A percentile compares a stretch with the other conserved stretches of the same genome.
These are phyloP conservation scores for Colletotrichum higginsianum DNA, from an alignment of 2,329 filamentous ascomycete genomes.

Conservation along the genomic window DNA sequence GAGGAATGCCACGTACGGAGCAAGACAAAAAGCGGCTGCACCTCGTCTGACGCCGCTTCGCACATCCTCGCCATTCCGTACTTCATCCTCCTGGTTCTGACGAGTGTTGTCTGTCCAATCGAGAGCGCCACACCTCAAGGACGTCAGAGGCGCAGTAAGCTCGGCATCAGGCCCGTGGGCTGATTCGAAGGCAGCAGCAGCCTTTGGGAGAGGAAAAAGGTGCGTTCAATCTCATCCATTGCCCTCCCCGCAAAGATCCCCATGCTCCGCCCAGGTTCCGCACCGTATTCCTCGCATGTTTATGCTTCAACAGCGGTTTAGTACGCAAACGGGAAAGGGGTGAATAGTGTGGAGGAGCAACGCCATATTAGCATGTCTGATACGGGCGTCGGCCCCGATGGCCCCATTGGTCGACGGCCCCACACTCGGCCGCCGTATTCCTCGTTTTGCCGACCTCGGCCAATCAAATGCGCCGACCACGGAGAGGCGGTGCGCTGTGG, in stretches of 20 bases:
- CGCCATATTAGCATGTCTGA: not conserved
- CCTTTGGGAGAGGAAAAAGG: not conserved
- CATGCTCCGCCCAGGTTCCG: not conserved
- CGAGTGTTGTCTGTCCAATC: not conserved
- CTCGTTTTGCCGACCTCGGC: conserved; percentile 4
- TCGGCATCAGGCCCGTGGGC: not conserved
- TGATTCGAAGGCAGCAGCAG: not conserved
- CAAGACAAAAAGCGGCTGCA: not conserved
- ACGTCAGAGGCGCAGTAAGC: not conserved
- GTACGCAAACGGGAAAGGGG: not conserved
- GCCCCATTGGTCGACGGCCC: conserved; percentile 21
- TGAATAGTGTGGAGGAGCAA: not conserved
- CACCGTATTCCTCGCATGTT: conserved; percentile 16
- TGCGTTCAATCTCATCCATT: not conserved
- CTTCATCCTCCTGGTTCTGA: not conserved
- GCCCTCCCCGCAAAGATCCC: not conserved
- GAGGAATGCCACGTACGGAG: not conserved
- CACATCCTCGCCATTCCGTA: not conserved
- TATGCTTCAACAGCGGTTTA: not conserved
- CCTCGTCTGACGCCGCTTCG: not conserved
- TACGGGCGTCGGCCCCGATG: not conserved
- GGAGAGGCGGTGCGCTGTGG: not conserved
- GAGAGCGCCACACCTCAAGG: not conserved
- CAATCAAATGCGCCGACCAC: conserved; percentile 3
- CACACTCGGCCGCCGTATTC: conserved; percentile 18